Conservation (phyloP, 2,329 filamentous ascomycete species). For the Mariannaea sp. region DNA sequence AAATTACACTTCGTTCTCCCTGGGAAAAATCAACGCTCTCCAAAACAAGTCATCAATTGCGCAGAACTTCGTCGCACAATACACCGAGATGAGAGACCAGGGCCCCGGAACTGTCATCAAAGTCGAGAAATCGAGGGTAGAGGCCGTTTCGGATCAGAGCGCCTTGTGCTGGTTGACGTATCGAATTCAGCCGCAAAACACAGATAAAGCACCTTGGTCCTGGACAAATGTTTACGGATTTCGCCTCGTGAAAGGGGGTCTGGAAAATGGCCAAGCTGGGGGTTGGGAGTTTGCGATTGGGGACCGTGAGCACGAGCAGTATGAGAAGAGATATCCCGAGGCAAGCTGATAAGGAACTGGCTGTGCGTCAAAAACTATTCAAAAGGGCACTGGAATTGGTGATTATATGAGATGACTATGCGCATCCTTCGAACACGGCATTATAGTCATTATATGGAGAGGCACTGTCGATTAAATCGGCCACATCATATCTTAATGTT, state of each 20-base stretch:
- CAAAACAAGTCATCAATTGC: neutral
- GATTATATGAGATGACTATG: too few species aligned
- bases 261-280: neutral
- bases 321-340: neutral
- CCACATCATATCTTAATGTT: too few species aligned
- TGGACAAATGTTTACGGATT: constrained; percentile 2
- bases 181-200: neutral
- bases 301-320: neutral
- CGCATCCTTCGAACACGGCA: too few species aligned
- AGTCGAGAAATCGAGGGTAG: neutral
- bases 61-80: neutral
- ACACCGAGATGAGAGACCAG: neutral
- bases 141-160: neutral
- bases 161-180: constrained; percentile 1
- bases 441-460: too few species aligned
- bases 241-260: neutral
- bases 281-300: constrained; percentile 5
- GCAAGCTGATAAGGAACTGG: neutral
- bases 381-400: neutral
- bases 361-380: neutral
- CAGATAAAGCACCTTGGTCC: neutral
- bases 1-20: constrained; percentile 2
- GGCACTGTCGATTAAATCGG: too few species aligned
- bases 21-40: neutral
- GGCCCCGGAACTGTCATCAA: neutral